These are phyloP conservation scores for Xylaria longipes DNA, from an alignment of 495 filamentous ascomycete species.

Conservation along the genomic window DNA sequence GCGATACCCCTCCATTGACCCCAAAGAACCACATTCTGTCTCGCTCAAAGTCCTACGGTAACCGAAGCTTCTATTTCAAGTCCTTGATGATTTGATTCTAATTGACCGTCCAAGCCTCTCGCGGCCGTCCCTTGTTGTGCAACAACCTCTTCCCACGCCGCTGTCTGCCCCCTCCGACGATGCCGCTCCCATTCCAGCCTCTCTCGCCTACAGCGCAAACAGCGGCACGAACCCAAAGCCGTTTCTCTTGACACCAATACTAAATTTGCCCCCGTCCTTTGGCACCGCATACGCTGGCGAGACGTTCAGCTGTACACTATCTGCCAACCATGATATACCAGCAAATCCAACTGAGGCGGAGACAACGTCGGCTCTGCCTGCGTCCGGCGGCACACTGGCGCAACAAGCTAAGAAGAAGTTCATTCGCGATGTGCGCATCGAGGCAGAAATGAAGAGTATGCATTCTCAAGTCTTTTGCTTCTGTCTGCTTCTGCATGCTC, in stretches of 20 bases:
- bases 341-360: conserved; percentile 26
- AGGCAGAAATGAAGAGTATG: conserved; percentile 85
- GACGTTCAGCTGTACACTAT: conserved; percentile 91
- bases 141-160: conserved; percentile 51
- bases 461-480: neutral
- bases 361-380: conserved; percentile 19
- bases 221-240: conserved; percentile 49
- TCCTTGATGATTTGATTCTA: conserved; percentile 25
- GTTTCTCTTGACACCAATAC: conserved; percentile 60
- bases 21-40: conserved; percentile 81
- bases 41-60: conserved; percentile 83
- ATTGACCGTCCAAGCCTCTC: conserved; percentile 45
- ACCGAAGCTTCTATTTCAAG: conserved; percentile 15
- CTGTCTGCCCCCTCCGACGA: conserved; percentile 31
- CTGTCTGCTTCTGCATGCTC: neutral
- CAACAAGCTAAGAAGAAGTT: conserved; percentile 49
- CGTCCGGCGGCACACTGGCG: neutral
- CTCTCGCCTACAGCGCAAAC: conserved; percentile 50
- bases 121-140: conserved; percentile 59
- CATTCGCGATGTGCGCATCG: conserved; percentile 78
- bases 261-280: conserved; percentile 92
- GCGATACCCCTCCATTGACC: conserved; percentile 61
- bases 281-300: conserved; percentile 95
- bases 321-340: conserved; percentile 85
- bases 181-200: conserved; percentile 46